Evolutionary conservation across 306 rosid species (phyloP).

Genomic region (Begonia fuchsioides): DNA sequence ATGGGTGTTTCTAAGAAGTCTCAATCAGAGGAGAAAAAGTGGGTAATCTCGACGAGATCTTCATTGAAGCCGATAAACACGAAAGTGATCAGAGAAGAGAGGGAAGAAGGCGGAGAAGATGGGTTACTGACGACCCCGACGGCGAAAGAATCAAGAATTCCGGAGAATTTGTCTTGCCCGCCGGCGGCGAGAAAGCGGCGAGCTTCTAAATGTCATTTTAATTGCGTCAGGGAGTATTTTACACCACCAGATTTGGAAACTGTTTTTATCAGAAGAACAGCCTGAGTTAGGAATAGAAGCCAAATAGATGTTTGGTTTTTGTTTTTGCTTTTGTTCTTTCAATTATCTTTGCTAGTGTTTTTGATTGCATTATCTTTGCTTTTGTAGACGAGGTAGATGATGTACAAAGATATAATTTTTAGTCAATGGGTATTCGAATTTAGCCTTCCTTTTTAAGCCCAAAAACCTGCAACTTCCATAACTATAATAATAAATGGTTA

Average conservation of each 20-base stretch:
- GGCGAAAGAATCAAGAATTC: slow-evolving; percentile 61
- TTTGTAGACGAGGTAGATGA: background rate
- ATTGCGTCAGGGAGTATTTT: slow-evolving; percentile 50
- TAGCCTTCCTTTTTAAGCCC: no score
- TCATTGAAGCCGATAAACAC: slow-evolving; percentile 61
- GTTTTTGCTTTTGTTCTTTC: background rate
- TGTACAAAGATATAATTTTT: slow-evolving; percentile 49
- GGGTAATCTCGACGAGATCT: slow-evolving; percentile 49
- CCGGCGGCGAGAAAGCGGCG: slow-evolving; percentile 77
- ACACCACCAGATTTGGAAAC: slow-evolving; percentile 89
- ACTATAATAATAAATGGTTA: no score
- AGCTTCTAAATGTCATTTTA: slow-evolving; percentile 27
- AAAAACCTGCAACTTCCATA: no score
- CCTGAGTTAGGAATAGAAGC: slow-evolving; percentile 29
- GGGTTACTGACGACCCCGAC: slow-evolving; percentile 59
- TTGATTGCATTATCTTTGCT: no score
- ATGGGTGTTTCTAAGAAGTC: no score
- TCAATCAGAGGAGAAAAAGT: slow-evolving; percentile 53
- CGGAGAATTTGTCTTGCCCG: slow-evolving; percentile 51
- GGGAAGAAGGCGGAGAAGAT: slow-evolving; percentile 23
- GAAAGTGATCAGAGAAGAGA: slow-evolving; percentile 20
- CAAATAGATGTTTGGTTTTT: slow-evolving; percentile 5
- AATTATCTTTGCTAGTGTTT: slow-evolving; percentile 5
- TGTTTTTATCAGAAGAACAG: slow-evolving; percentile 50
- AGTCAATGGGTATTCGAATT: slow-evolving; percentile 29